Evolutionary conservation across 371 early-diverging fungal genomes (phyloP), one percentile per base, ranked within the genome.

Genomic region (Mortierella sp.): DNA sequence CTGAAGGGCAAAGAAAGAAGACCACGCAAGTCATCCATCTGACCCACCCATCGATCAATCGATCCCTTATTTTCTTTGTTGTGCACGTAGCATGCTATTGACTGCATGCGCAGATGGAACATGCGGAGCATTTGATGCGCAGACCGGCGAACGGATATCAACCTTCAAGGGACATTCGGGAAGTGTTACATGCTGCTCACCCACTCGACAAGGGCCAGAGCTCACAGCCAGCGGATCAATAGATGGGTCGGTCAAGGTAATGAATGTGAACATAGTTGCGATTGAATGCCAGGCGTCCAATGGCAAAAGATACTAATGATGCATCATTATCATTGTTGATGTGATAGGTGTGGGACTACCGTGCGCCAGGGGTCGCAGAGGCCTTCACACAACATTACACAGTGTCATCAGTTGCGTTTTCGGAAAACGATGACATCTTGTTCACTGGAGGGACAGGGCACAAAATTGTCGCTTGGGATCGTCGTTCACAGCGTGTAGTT

Each of bases 101-200:
- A 63, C 63, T 63, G 63, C 63, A 63, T 63, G 63, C 34, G 63
- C 63, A 63, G 63, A 63, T 63, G 63, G 63, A 34, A 63, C 63
- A 63, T 63, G 63, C 16, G 63, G 63, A 16, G 63, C 63, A 19
- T 63, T 63, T 63, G 63, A 63, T 63, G 63, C 63, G 38, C 63
- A 63, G 63, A 63, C 63, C 16, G 63, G 63, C 16, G 63, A 63
- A 2, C 16, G 63, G 63, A 63, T 63, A 63, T 63, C 63, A 2
- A 19, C 34, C 31, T 63, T 63, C 63, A 63, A 63, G 63, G 63
- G 63, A 6, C 63, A 63, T 9, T 31, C 63, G 19, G 63, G 31
- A 16, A 63, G 63, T 16, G 63, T 63, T 31, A 63, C 63, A 19
- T 63, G 63, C 9, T 63, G 63, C 19, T 31, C 63, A 21, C 21